phyloP scores from a whole-genome alignment of 2,329 filamentous ascomycete species.

The Colletotrichum sp. region DNA sequence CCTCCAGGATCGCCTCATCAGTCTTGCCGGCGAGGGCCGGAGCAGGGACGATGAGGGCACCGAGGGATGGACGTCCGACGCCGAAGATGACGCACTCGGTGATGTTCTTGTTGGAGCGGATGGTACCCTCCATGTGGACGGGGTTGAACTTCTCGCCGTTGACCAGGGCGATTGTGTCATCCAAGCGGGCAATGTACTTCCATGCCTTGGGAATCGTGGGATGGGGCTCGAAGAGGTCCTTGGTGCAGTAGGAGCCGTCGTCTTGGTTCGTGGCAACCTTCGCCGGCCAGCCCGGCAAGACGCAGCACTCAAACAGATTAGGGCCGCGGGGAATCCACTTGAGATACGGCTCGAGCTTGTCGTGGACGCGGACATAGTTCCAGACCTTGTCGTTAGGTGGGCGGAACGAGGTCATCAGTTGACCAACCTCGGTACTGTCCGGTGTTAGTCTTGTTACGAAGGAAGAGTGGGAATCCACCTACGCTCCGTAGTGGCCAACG shows the following conservation, averaged over 20 bases:
- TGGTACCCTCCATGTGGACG: conserved; percentile 61
- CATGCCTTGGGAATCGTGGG: conserved; percentile 56
- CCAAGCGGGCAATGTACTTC: conserved; percentile 66
- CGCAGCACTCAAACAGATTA: conserved; percentile 40
- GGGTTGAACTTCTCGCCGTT: conserved; percentile 76
- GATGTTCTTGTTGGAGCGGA: conserved; percentile 49
- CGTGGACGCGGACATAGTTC: conserved; percentile 62
- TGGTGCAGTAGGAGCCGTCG: conserved; percentile 67
- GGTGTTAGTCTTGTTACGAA: not conserved
- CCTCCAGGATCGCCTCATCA: conserved; percentile 31
- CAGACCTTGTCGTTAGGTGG: conserved; percentile 59
- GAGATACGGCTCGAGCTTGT: conserved; percentile 42
- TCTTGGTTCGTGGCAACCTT: conserved; percentile 61
- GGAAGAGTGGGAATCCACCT: conserved; percentile 27
- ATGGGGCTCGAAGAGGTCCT: conserved; percentile 67
- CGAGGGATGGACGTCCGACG: conserved; percentile 58
- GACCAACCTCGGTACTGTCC: conserved; percentile 60
- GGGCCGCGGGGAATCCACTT: conserved; percentile 35
- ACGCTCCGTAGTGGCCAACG: conserved; percentile 62
- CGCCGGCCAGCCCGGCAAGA: conserved; percentile 41
- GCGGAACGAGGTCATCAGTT: conserved; percentile 66
- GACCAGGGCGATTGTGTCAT: conserved; percentile 65
- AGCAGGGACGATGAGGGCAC: conserved; percentile 57
- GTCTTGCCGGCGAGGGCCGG: conserved; percentile 16
- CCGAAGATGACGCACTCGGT: conserved; percentile 67